These are phyloP conservation scores for Blastomyces percursus DNA, from an alignment of 2,329 filamentous ascomycete genomes.

Conservation along the genomic window DNA sequence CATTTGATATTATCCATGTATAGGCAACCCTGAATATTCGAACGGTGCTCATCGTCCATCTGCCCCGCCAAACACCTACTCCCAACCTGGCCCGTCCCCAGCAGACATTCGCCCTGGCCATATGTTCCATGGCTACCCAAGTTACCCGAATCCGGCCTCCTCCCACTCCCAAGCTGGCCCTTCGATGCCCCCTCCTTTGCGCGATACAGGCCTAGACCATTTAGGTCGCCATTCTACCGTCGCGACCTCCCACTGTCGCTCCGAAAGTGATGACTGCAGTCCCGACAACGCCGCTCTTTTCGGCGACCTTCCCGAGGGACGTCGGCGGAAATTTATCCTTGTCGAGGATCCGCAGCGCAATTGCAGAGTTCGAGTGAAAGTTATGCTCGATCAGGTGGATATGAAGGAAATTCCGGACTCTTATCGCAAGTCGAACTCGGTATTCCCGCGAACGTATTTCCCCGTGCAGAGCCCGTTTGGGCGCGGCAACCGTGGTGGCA, in stretches of 20 bases:
- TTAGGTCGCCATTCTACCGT: conserved; percentile 26
- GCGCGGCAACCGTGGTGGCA: conserved; percentile 55
- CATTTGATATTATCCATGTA: conserved; percentile 18
- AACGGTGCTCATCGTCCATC: conserved; percentile 50
- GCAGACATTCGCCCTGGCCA: conserved; percentile 63
- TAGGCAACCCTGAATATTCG: conserved; percentile 31
- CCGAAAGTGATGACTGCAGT: conserved; percentile 17
- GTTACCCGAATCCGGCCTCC: conserved; percentile 43
- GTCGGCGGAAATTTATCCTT: conserved; percentile 92
- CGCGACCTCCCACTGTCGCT: conserved; percentile 24
- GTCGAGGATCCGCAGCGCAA: conserved; percentile 80
- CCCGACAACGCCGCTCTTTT: conserved; percentile 52
- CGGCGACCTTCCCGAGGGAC: conserved; percentile 75
- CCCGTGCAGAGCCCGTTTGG: conserved; percentile 73
- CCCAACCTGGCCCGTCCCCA: conserved; percentile 41
- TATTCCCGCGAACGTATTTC: conserved; percentile 86
- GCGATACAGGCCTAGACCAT: conserved; percentile 41
- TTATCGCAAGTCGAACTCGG: conserved; percentile 79
- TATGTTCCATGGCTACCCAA: conserved; percentile 60
- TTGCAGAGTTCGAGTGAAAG: conserved; percentile 72
- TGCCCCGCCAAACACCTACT: conserved; percentile 45
- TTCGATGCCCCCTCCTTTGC: conserved; percentile 55
- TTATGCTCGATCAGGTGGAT: conserved; percentile 85
- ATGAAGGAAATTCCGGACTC: conserved; percentile 94
- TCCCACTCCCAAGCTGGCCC: conserved; percentile 34